Conservation (phyloP, 441 rosid genomes). For the Eutrema salsugineum region DNA sequence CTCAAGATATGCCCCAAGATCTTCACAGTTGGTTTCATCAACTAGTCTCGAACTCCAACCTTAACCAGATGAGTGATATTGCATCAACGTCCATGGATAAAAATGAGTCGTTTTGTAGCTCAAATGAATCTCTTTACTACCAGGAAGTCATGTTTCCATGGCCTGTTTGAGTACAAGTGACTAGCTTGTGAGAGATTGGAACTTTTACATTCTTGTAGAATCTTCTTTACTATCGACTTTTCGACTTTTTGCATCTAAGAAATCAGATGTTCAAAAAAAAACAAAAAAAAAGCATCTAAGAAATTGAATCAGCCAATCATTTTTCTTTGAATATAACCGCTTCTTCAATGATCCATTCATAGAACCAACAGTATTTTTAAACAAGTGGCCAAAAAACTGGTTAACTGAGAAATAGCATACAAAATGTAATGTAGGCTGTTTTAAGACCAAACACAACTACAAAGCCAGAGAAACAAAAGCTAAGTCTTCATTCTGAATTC, state of each 20-base stretch:
- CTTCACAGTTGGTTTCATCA: slow-evolving; percentile 25
- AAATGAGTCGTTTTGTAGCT: slow-evolving; percentile 19
- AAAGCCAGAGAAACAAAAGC: not conserved
- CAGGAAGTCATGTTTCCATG: slow-evolving; percentile 18
- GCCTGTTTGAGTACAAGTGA: slow-evolving; percentile 15
- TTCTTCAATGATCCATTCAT: not conserved
- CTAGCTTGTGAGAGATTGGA: not conserved
- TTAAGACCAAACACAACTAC: slow-evolving; percentile 12
- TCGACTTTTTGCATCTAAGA: not conserved
- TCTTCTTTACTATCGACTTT: not conserved
- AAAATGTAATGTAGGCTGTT: not conserved
- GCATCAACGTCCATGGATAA: not conserved
- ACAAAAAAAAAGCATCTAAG: no score
- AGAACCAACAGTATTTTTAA: not conserved
- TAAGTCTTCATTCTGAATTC: not conserved
- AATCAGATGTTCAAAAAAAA: no score
- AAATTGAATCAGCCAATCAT: not conserved
- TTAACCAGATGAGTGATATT: slow-evolving; percentile 1
- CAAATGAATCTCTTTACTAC: slow-evolving; percentile 24
- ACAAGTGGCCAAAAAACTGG: not conserved
- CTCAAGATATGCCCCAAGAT: slow-evolving; percentile 18
- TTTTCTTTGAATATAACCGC: not conserved
- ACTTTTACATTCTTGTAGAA: not conserved
- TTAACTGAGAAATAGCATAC: not conserved
- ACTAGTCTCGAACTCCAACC: slow-evolving; percentile 1